Evolutionary conservation across 1,284 basidiomycete species (phyloP).

Genomic region (Boletus sp.): DNA sequence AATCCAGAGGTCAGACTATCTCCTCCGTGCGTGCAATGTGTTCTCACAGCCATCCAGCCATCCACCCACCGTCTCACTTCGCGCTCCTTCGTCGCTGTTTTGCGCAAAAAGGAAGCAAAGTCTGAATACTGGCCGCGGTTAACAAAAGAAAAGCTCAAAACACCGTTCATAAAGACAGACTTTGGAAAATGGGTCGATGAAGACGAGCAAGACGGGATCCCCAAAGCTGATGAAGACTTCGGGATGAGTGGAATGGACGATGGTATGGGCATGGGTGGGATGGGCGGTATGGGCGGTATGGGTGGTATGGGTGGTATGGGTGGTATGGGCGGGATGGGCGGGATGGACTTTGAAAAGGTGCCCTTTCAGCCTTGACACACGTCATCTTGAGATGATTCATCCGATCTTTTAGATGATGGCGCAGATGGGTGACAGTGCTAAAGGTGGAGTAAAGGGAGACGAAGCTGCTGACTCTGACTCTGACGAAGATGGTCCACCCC

Average conservation of each 20-base stretch:
- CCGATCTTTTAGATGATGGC: conserved; percentile 59
- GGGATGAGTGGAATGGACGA: conserved; percentile 42
- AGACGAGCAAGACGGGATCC: conserved; percentile 84
- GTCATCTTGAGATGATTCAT: conserved; percentile 13
- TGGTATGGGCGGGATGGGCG: background rate
- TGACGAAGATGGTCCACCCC: conserved; percentile 73
- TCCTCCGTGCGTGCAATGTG: background rate
- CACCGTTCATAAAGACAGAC: conserved; percentile 86
- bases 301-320: conserved; percentile 31
- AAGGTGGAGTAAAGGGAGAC: conserved; percentile 36
- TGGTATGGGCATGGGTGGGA: background rate
- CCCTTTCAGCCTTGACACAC: conserved; percentile 10
- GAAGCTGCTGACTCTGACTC: conserved; percentile 51
- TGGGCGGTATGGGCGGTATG: background rate
- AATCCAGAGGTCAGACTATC: conserved; percentile 64
- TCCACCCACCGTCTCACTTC: conserved; percentile 66
- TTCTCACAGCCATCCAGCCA: conserved; percentile 48
- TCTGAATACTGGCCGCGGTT: conserved; percentile 89
- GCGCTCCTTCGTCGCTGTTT: conserved; percentile 65
- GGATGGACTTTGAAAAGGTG: conserved; percentile 65
- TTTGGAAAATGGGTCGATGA: conserved; percentile 95
- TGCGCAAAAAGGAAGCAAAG: conserved; percentile 81
- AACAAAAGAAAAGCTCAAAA: conserved; percentile 84
- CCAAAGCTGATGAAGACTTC: conserved; percentile 48
- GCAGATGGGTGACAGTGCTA: conserved; percentile 38